Base-by-base conservation (phyloP, 768 basidiomycete genomes). In the Termitomyces sp. region DNA sequence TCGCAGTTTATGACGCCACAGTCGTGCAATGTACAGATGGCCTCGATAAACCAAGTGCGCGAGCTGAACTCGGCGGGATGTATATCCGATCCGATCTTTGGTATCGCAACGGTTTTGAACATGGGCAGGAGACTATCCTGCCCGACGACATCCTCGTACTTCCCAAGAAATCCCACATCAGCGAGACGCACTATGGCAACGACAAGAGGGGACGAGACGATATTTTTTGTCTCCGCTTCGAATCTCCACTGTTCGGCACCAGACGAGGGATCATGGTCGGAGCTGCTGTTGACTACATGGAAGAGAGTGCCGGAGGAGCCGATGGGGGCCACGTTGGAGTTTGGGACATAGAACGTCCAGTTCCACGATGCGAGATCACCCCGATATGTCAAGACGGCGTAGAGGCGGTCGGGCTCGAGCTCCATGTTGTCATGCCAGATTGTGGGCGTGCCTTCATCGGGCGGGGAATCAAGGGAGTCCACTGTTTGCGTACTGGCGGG, bases 301-400 rank as follows among this genome's bases (percentile, higher is more conserved):
- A 79, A 79, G 5, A 79, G 65, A 8, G 78, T 78, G 4, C 79
- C 79, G 16, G 70, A 64, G 43, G 74, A 71, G 26, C 79, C 79
- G 61, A 79, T 75, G 14, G 79, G 79, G 4, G 66, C 61, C 1
- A 70, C 64, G 7, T 68, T 55, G 49, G 77, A 74, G 65, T 79
- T 71, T 51, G 78, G 74, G 32, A 79, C 71, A 68, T 74, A 80
- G 64, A 81, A 81, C 5, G 76, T 74, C 79, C 79, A 81, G 61
- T 79, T 76, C 79, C 79, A 81, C 5, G 76, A 71, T 23, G 77
- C 77, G 36, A 77, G 74, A 61, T 81, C 79, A 40, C 77, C 78
- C 20, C 75, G 67, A 64, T 79, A 80, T 36, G 72, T 72, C 59
- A 81, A 73, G 61, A 79, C 73, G 12, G 77, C 78, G 63, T 81